Conservation (phyloP, 176 grass and related monocot genomes). For the Bromus sterilis region DNA sequence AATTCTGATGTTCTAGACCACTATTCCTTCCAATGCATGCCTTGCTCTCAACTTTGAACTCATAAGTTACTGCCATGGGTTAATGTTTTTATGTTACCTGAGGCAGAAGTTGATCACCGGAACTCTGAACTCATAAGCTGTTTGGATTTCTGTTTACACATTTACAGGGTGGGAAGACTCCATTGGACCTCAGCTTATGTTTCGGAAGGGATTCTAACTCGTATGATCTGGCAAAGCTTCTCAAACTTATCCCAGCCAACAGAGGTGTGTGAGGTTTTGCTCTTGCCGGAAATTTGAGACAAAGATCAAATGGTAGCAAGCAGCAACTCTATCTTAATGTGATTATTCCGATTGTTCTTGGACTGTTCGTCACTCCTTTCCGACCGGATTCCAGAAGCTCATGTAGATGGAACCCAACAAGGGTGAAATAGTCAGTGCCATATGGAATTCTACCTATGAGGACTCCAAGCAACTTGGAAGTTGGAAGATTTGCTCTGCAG, state of each 20-base stretch:
- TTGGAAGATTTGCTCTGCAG: neutral
- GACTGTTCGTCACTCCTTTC: neutral
- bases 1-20: neutral
- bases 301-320: neutral
- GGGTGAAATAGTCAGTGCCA: neutral
- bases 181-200: slow-evolving; percentile 87
- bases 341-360: neutral
- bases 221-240: slow-evolving; percentile 83
- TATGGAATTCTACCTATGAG: neutral
- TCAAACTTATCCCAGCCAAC: slow-evolving; percentile 79
- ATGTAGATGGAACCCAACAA: neutral
- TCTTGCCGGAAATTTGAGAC: neutral
- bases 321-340: neutral
- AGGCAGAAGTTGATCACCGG: neutral
- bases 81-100: neutral
- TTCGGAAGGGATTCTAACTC: slow-evolving; percentile 96
- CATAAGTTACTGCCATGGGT: neutral
- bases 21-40: neutral
- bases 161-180: slow-evolving; percentile 73
- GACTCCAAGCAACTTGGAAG: neutral
- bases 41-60: neutral
- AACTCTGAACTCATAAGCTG: neutral
- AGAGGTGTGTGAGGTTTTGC: slow-evolving; percentile 34
- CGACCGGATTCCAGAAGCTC: neutral
- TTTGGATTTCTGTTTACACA: neutral